These are phyloP conservation scores for Pseudogymnoascus sp. DNA, from an alignment of 2,329 filamentous ascomycete species.

Conservation along the genomic window DNA sequence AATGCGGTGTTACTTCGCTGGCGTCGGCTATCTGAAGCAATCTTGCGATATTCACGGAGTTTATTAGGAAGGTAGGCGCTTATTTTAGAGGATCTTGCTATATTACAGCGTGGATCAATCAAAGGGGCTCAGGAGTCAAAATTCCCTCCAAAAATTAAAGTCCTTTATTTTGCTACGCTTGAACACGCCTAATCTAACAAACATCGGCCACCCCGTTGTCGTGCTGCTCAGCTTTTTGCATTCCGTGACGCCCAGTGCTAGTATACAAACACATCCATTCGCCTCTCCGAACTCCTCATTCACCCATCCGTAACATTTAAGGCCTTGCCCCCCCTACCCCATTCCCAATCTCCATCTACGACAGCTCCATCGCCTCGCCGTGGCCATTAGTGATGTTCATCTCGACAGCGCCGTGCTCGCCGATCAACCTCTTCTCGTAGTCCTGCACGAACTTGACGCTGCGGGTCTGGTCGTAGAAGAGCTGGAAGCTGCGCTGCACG, in stretches of 20 bases:
- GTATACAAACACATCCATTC: conserved; percentile 9
- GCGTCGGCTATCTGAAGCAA: not conserved
- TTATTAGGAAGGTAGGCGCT: not conserved
- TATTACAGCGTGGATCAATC: not conserved
- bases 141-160: not conserved
- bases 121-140: not conserved
- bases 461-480: conserved; percentile 85
- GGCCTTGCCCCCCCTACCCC: not conserved
- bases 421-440: conserved; percentile 88
- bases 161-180: conserved; percentile 3
- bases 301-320: not conserved
- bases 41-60: not conserved
- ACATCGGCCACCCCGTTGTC: conserved; percentile 7
- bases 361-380: conserved; percentile 61
- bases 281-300: conserved; percentile 7
- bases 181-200: conserved; percentile 8
- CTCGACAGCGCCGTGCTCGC: conserved; percentile 73
- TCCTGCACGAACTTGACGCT: conserved; percentile 87
- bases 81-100: not conserved
- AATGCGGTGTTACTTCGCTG: not conserved
- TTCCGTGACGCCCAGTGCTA: conserved; percentile 8
- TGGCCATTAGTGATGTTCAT: conserved; percentile 52
- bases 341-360: conserved; percentile 14
- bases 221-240: not conserved
- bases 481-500: conserved; percentile 84